These are phyloP conservation scores for Phaffia rhodozyma DNA, from an alignment of 1,284 basidiomycete genomes.

Conservation along the genomic window DNA sequence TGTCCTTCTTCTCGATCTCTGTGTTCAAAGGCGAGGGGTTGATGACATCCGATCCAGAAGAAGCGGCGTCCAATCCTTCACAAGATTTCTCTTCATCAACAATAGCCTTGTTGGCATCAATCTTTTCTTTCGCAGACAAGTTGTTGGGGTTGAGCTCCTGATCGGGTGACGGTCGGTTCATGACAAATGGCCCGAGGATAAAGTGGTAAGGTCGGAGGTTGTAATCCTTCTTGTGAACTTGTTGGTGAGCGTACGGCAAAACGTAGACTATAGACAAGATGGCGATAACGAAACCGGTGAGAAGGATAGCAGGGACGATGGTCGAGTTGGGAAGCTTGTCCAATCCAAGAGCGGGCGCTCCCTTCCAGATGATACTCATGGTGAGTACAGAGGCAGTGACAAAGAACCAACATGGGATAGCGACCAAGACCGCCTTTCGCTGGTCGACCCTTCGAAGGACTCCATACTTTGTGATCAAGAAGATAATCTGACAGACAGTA, in stretches of 20 bases:
- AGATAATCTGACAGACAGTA: too few relatives aligned
- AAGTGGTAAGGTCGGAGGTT: slow-evolving; percentile 38
- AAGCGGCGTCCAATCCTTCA: slow-evolving; percentile 8
- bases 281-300: slow-evolving; percentile 35
- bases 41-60: slow-evolving; percentile 3
- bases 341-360: slow-evolving; percentile 35
- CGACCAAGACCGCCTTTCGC: not conserved
- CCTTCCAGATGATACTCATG: slow-evolving; percentile 35
- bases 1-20: slow-evolving; percentile 25
- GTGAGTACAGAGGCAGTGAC: slow-evolving; percentile 29
- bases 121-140: slow-evolving; percentile 32
- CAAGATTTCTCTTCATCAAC: slow-evolving; percentile 4
- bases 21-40: not conserved
- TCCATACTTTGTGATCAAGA: not conserved
- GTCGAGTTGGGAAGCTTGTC: slow-evolving; percentile 29
- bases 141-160: slow-evolving; percentile 19
- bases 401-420: slow-evolving; percentile 1
- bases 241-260: slow-evolving; percentile 40
- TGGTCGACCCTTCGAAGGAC: not conserved
- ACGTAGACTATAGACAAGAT: slow-evolving; percentile 38
- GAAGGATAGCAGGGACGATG: slow-evolving; percentile 37
- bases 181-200: slow-evolving; percentile 40
- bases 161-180: slow-evolving; percentile 35
- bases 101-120: slow-evolving; percentile 17
- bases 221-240: slow-evolving; percentile 41